Evolutionary conservation across 768 basidiomycete species (phyloP), one percentile per base, ranked within the genome.

Genomic region (Exidia glandulosa): DNA sequence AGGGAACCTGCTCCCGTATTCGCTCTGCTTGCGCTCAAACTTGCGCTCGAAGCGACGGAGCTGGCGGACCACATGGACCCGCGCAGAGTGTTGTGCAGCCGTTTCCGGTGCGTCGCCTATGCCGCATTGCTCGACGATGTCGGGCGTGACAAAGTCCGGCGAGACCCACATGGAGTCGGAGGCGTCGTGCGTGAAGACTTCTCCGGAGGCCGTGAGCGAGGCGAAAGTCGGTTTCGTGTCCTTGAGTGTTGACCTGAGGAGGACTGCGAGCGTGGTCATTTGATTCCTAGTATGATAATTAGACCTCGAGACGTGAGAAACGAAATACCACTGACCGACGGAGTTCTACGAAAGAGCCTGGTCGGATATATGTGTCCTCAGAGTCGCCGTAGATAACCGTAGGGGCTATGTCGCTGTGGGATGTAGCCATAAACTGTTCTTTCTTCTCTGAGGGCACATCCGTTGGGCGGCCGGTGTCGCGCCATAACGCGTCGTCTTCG

Each of bases 41-140:
- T 71, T 70, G 37, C 74, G 75, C 59, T 81, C 76, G 27, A 89
- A 67, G 3, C 75, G 70, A n/a, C 84, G 80, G 25, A 92, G 65
- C n/a, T 72, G 75, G 65, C 77, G 81, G 29, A 90, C 76, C 23
- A 86, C 78, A 58, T 82, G 76, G 3, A 89, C 76, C 2, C 92
- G 79, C 2, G 90, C 89, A 30, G 74, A 71, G 55, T 79, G 69
- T 61, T 86, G 72, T 4, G 64, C 63, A 16, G 66, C 65, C 31
- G 68, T 73, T 7, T 56, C 47, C 0, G 79, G 68, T 27, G 67
- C 59, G 0, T 63, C 64, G 1, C 65, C 60, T 1, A 47, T 45
- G 1, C 85, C 83, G 65, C 84, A 86, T 32, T 81, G 76, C 34
- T 63, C 63, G 0, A 77, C 73, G 9, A 83, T 72, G 61, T 80